Evolutionary conservation across 306 rosid species (phyloP).

Genomic region (Trifolium fragiferum): DNA sequence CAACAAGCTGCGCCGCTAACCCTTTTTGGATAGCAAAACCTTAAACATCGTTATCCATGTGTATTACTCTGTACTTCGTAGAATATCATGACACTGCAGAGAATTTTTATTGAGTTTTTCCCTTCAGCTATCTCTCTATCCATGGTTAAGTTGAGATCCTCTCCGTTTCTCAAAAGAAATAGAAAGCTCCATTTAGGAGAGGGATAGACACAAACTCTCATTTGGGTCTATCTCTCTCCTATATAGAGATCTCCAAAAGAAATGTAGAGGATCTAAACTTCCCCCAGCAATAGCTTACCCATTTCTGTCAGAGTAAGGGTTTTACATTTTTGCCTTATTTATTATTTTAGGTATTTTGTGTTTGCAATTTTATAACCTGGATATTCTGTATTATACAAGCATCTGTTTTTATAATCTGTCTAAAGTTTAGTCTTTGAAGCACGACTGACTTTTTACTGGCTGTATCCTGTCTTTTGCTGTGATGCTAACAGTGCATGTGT

Average conservation of each 20-base stretch:
- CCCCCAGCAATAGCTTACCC: constrained; percentile 5
- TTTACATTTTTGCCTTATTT: constrained; percentile 31
- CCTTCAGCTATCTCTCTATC: constrained; percentile 14
- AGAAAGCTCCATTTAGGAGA: not conserved
- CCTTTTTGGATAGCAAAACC: too few relatives aligned
- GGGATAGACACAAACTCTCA: not conserved
- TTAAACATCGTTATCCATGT: too few relatives aligned
- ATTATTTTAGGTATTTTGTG: constrained; percentile 10
- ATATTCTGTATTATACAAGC: constrained; percentile 21
- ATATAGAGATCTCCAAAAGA: not conserved
- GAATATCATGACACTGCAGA: not conserved
- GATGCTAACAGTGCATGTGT: constrained; percentile 1
- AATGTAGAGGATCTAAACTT: not conserved
- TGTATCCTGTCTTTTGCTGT: constrained; percentile 4
- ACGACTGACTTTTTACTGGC: constrained; percentile 3
- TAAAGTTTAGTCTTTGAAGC: constrained; percentile 16
- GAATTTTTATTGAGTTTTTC: constrained; percentile 20
- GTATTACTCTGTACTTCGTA: constrained; percentile 18
- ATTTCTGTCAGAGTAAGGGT: constrained; percentile 13
- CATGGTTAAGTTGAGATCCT: not conserved
- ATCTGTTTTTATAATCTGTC: constrained; percentile 33
- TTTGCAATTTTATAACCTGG: not conserved
- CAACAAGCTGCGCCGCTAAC: too few relatives aligned
- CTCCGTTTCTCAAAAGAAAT: not conserved
- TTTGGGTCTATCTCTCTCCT: not conserved